Conservation (phyloP, 176 grass and related monocot genomes). For the Musa acuminata region DNA sequence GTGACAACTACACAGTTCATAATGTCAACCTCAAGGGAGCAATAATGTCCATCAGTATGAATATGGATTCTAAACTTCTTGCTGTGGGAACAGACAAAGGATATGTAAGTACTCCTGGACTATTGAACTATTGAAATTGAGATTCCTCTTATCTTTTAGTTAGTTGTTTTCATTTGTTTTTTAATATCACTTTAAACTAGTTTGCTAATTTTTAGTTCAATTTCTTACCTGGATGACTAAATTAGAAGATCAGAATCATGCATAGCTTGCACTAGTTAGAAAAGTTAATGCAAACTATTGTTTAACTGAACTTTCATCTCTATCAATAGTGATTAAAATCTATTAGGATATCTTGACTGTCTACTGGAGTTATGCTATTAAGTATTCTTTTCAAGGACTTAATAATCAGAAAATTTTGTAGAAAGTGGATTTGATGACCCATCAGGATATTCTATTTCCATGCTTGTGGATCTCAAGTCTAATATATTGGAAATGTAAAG, state of each 20-base stretch:
- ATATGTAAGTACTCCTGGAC: conserved; percentile 50
- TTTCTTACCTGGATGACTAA: background rate
- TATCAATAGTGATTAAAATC: background rate
- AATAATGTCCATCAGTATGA: conserved; percentile 36
- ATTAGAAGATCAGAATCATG: background rate
- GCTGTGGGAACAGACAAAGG: conserved; percentile 84
- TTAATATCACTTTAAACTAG: background rate
- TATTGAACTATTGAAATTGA: background rate
- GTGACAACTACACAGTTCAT: conserved; percentile 46
- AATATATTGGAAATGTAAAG: background rate
- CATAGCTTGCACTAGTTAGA: background rate
- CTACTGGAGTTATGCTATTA: background rate
- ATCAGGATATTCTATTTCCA: background rate
- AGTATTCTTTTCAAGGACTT: background rate
- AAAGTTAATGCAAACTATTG: background rate
- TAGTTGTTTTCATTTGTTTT: background rate
- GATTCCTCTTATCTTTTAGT: background rate
- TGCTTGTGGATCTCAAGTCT: background rate
- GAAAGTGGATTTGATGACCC: too few species aligned
- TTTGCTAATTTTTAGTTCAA: background rate
- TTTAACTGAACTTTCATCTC: background rate
- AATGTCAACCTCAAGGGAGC: conserved; percentile 75
- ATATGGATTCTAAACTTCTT: conserved; percentile 57
- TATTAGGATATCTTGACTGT: too few species aligned
- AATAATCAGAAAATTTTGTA: background rate